Conservation (phyloP, 352 stramenopile species). For the Phytophthora pinifolia region DNA sequence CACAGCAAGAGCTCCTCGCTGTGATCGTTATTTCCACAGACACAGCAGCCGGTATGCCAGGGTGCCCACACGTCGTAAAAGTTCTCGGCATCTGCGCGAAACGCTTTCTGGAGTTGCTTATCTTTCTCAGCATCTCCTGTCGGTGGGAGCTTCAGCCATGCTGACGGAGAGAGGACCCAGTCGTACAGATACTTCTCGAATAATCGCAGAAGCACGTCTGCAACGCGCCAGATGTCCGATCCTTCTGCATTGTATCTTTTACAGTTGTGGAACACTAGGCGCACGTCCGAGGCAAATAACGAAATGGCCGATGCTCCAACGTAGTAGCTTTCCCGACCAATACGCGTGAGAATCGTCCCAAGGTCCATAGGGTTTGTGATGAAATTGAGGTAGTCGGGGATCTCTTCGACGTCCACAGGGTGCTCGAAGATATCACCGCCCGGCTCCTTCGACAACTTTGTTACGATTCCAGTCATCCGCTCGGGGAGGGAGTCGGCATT, state of each 20-base stretch:
- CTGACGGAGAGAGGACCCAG: constrained; percentile 75
- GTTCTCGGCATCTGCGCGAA: constrained; percentile 58
- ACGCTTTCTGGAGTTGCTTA: constrained; percentile 50
- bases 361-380: constrained; percentile 90
- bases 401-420: constrained; percentile 77
- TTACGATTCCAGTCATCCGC: constrained; percentile 75
- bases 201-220: constrained; percentile 62
- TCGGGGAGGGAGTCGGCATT: constrained; percentile 69
- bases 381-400: constrained; percentile 85
- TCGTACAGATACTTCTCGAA: constrained; percentile 91
- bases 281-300: constrained; percentile 83
- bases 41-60: constrained; percentile 77
- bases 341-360: constrained; percentile 69
- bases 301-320: constrained; percentile 63
- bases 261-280: constrained; percentile 88
- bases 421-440: constrained; percentile 84
- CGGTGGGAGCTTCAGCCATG: constrained; percentile 75
- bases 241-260: constrained; percentile 82
- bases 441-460: constrained; percentile 80
- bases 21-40: constrained; percentile 74
- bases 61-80: constrained; percentile 76
- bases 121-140: constrained; percentile 52
- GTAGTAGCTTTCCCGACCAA: constrained; percentile 84
- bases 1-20: constrained; percentile 82
- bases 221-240: constrained; percentile 81